Evolutionary conservation across 306 rosid genomes (phyloP), one percentile per base, ranked within the genome.

Genomic region (Abrus pulchellus): DNA sequence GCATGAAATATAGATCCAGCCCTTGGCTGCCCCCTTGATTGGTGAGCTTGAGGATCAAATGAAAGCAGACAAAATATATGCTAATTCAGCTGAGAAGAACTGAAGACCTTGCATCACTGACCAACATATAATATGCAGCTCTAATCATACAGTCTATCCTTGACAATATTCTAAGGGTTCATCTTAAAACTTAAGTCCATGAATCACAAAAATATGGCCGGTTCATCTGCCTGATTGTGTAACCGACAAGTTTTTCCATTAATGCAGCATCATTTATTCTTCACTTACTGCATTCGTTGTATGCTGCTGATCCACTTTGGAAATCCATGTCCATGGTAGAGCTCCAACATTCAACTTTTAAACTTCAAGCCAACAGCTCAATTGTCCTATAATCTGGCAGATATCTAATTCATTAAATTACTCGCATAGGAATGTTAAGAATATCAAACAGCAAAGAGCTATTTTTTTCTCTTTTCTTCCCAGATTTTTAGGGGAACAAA

Each of bases 301-400:
- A 72, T 64, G 72, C 62, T 72, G 45, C 77, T 68, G 14, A 75
- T 5, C 40, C 61, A 60, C 14, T 41, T 60, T 40, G 66, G 71
- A 43, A 75, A 74, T 76, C 72, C 56, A 63, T 54, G 80, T n/a
- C 64, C 30, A 84, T 61, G 52, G 55, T 77, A 76, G 75, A 70
- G 80, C 67, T 64, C 59, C 60, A 54, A 2, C 40, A 38, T 53
- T 75, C 75, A 76, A 34, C 38, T 14, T 80, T 57, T 64, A 45
- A 53, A 54, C 74, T 2, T 36, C 40, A 36, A 36, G 40, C 40
- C 40, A 36, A 36, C 40, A 36, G 40, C 40, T 61, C 47, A 75
- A 50, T 29, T 77, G 80, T 60, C 69, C 56, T 41, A 76, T 20
- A 75, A 59, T 44, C 83, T 33, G 50, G 44, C 57, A 72, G 59